Base-by-base conservation (phyloP, 2,329 filamentous ascomycete species). In the Cytospora paraplurivora region DNA sequence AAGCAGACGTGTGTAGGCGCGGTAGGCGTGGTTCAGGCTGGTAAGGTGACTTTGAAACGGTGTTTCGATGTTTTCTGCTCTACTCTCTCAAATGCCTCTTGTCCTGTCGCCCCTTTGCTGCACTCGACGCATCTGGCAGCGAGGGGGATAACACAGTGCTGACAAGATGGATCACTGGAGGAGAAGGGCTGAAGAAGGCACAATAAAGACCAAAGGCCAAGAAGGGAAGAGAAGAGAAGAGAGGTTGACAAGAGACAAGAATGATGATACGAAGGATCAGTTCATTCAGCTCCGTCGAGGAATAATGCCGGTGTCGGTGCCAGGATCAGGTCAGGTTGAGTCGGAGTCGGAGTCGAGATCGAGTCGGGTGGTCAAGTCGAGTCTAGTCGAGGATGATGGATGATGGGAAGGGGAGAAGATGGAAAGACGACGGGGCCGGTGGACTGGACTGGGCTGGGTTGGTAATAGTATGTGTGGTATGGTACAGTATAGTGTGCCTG, bases 101-200 rank as follows among this genome's bases (percentile, higher is more conserved):
- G 41, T 35, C 10, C 52, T 52, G 38, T 56, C 52, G 41, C 53
- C 59, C 56, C 41, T 33, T 32, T 55, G 52, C 52, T 41, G 59
- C 33, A 59, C 57, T 56, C 53, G 59, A 62, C 52, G 53, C 59
- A 62, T 62, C 51, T 54, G 59, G 59, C 19, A 35, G 59, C 44
- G 35, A n/a, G 52, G 51, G 57, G 32, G 32, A 50, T 47, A 21
- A 56, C 19, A 47, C n/a, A 19, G 59, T 32, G 44, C 34, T 54
- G 59, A 56, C 41, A 44, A 52, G 52, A 53, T 19, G 59, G 52
- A 53, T 19, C 13, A 56, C 50, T n/a, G 33, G 32, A 49, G 19
- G 33, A 56, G 21, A 8, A 19, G 50, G 56, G 19, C 7, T 51
- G 19, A 33, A 44, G 50, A 33, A 44, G 50, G 53, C 52, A 51